phyloP scores from a whole-genome alignment of 2,329 filamentous ascomycete genomes.

The Colletotrichum sp. region DNA sequence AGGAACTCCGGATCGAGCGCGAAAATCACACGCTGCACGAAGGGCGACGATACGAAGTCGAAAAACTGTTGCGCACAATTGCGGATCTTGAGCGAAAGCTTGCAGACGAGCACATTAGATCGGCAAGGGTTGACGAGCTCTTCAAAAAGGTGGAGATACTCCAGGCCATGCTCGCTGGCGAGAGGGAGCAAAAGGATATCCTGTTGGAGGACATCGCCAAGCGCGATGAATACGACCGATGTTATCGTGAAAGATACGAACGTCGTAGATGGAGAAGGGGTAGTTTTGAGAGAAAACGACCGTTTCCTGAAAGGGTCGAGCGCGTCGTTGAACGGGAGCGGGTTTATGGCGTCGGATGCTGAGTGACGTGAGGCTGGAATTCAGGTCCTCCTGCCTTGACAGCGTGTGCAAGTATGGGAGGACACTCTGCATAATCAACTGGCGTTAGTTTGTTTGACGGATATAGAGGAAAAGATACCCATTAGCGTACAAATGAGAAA shows the following conservation, averaged over 20 bases:
- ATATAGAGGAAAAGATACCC: background rate
- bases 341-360: background rate
- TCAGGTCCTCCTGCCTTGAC: background rate
- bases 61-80: background rate
- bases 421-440: background rate
- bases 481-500: background rate
- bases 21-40: background rate
- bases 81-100: slow-evolving; percentile 11
- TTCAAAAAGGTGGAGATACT: slow-evolving; percentile 13
- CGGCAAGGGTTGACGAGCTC: background rate
- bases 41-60: slow-evolving; percentile 2
- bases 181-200: slow-evolving; percentile 8
- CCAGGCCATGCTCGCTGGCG: background rate
- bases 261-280: slow-evolving; percentile 4
- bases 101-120: background rate
- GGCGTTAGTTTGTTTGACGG: background rate
- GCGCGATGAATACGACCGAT: slow-evolving; percentile 10
- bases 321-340: background rate
- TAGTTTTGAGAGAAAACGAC: slow-evolving; percentile 6
- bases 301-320: background rate
- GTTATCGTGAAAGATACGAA: background rate
- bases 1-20: slow-evolving; percentile 10
- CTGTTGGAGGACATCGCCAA: slow-evolving; percentile 9
- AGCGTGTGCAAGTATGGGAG: background rate
- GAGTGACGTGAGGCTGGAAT: background rate